Evolutionary conservation across 768 basidiomycete genomes (phyloP), one percentile per base, ranked within the genome.

Genomic region (Suillus hirtellus): DNA sequence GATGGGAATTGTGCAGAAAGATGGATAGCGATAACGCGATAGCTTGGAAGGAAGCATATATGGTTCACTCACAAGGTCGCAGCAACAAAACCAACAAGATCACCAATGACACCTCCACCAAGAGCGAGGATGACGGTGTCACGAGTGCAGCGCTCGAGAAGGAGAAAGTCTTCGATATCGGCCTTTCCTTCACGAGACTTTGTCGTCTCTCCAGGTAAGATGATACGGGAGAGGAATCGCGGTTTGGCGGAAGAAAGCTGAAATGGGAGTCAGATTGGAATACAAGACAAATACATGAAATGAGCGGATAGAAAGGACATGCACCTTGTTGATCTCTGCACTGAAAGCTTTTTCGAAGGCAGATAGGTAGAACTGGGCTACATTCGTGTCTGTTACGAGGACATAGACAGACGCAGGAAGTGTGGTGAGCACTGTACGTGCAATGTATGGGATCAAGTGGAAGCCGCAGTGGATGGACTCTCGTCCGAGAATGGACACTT

Each of bases 51-150:
- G 52, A 53, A 53, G 52, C 10, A 1, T 11, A 34, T 12, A 40
- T 15, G 4, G 43, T 2, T 52, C 21, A 56, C 93, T 77, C 70
- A 96, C 95, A 96, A 96, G 14, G 96, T 99, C 2, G 97, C 93
- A 31, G 97, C 93, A 63, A 97, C 95, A 70, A 96, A 99, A 38
- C 97, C 97, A 63, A 95, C 89, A 24, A 99, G 82, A 78, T 99
- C 96, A 14, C 97, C 97, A 64, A 99, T 93, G 61, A 99, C 97
- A 35, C 97, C 97, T 40, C 97, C 96, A 38, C 97, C 97, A 27
- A 99, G 83, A 0, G 96, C 96, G 60, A 99, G 78, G 62, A 99
- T 81, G 65, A 99, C 93, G 3, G 92, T 95, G 75, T 96, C 96
- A 63, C 97, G 81, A 2, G 96, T 97, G 72, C 95, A 97, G 74